Conservation (phyloP, 1,284 basidiomycete genomes). For the Austropuccinia psidii region DNA sequence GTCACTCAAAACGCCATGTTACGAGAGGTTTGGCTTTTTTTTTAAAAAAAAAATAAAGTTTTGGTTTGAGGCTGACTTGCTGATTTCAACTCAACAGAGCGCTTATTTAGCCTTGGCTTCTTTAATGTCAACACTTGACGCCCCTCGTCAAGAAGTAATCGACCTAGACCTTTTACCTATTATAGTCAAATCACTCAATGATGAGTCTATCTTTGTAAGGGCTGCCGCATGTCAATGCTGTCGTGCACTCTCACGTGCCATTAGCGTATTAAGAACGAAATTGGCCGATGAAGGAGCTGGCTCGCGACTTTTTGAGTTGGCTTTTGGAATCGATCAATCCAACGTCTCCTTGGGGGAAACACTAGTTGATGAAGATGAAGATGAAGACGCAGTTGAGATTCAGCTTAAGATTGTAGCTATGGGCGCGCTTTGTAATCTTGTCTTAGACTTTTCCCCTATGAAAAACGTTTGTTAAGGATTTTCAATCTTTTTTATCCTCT, state of each 20-base stretch:
- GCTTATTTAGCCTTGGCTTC: constrained; percentile 33
- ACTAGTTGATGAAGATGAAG: constrained; percentile 19
- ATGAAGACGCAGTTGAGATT: constrained; percentile 55
- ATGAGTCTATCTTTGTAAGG: constrained; percentile 64
- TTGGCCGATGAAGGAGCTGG: constrained; percentile 73
- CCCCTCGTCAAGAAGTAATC: constrained; percentile 56
- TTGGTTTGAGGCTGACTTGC: neutral
- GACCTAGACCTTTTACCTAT: constrained; percentile 56
- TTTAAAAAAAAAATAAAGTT: neutral
- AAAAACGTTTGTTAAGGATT: constrained; percentile 49
- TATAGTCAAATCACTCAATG: constrained; percentile 55
- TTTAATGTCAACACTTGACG: constrained; percentile 29
- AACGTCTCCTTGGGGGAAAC: constrained; percentile 2
- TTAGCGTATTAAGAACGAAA: constrained; percentile 69
- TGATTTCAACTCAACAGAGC: no score
- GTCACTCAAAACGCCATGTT: constrained; percentile 34
- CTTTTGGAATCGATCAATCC: constrained; percentile 48
- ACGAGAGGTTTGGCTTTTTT: constrained; percentile 6
- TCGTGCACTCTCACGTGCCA: constrained; percentile 66
- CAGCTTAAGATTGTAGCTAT: constrained; percentile 66
- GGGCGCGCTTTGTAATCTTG: constrained; percentile 69
- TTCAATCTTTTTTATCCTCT: neutral
- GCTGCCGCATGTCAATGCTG: constrained; percentile 77
- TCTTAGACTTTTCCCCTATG: constrained; percentile 77
- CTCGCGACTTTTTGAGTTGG: constrained; percentile 59